Conservation (phyloP, 148 eudicot species). For the Diospyros lotus region DNA sequence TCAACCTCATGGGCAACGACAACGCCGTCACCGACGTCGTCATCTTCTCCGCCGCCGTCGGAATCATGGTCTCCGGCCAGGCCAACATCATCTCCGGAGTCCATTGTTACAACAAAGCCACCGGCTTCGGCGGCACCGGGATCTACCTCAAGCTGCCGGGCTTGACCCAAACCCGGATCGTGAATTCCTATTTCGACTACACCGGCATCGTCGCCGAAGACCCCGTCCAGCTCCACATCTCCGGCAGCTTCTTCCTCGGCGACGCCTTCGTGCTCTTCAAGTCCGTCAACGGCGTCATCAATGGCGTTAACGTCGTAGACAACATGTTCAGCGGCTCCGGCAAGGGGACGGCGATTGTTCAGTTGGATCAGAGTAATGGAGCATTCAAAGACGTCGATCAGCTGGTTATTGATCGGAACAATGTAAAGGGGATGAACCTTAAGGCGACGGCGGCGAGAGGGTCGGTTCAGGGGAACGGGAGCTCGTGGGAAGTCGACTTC, state of each 20-base stretch:
- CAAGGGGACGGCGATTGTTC: slow-evolving; percentile 61
- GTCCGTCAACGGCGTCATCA: slow-evolving; percentile 50
- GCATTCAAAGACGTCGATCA: slow-evolving; percentile 44
- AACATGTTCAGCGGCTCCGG: slow-evolving; percentile 77
- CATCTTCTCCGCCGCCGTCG: slow-evolving; percentile 72
- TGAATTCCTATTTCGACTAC: slow-evolving; percentile 70
- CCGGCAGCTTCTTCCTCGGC: slow-evolving; percentile 69
- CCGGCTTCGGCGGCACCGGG: slow-evolving; percentile 77
- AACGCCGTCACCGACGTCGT: slow-evolving; percentile 70
- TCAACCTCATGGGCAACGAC: slow-evolving; percentile 67
- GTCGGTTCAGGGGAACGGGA: slow-evolving; percentile 43
- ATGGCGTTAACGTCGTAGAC: slow-evolving; percentile 64
- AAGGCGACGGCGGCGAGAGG: slow-evolving; percentile 59
- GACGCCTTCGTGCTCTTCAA: slow-evolving; percentile 58
- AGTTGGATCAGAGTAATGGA: slow-evolving; percentile 45
- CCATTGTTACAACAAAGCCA: slow-evolving; percentile 90
- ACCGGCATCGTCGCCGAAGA: slow-evolving; percentile 87
- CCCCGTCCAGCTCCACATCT: slow-evolving; percentile 67
- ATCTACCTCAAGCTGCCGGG: slow-evolving; percentile 65
- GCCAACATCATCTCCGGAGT: slow-evolving; percentile 76
- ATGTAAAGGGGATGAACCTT: slow-evolving; percentile 60
- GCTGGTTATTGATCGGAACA: slow-evolving; percentile 60
- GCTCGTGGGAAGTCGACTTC: slow-evolving; percentile 62
- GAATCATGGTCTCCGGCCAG: slow-evolving; percentile 61
- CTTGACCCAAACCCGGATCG: slow-evolving; percentile 73